Evolutionary conservation across 208 protist species (phyloP), one percentile per base, ranked within the genome.

Genomic region (Acanthamoeba sp.): DNA sequence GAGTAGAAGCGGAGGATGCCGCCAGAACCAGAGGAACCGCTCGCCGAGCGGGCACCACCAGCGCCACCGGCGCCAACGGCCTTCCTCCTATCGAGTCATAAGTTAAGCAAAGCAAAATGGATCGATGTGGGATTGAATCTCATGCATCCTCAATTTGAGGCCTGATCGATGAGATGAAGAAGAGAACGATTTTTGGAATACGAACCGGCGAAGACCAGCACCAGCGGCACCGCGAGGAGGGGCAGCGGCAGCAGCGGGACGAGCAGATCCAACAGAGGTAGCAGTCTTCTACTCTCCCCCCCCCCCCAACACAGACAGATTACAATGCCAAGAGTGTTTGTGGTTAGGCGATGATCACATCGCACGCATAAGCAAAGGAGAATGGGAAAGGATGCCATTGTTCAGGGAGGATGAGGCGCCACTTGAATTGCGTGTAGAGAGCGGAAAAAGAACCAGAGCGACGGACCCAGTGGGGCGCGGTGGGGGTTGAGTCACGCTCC

Each of bases 1-100:
- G 80, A 62, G 36, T 88, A 88, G 80, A 88, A 88, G 36, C 80
- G 80, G 18, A 88, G 50, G n/a, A 88, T 88, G 36, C 80, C 80
- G 48, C 29, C 80, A 42, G 34, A 45, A 2, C 16, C 29, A 3
- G n/a, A n/a, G 38, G 27, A 38, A 32, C 76, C 38, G 32, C 76
- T 27, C 4, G 48, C 80, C 2, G 34, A 20, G 34, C 29, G 9
- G 40, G 80, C 22, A 22, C 80, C 80, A 6, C 42, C 80, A 22
- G 2, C 80, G 27, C 34, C 80, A 88, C 42, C 80, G 22, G 9
- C n/a, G 20, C 29, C 80, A 88, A 14, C 45, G 24, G 80, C 80
- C 71, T 80, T 80, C 36, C 71, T 38, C 40, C 71, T 80, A 76
- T 16, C 6, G 6, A 6, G 48, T 6, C 48, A 16, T 55, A 20